phyloP scores from a whole-genome alignment of 305 asterid genomes.

The Petunia hybrid region DNA sequence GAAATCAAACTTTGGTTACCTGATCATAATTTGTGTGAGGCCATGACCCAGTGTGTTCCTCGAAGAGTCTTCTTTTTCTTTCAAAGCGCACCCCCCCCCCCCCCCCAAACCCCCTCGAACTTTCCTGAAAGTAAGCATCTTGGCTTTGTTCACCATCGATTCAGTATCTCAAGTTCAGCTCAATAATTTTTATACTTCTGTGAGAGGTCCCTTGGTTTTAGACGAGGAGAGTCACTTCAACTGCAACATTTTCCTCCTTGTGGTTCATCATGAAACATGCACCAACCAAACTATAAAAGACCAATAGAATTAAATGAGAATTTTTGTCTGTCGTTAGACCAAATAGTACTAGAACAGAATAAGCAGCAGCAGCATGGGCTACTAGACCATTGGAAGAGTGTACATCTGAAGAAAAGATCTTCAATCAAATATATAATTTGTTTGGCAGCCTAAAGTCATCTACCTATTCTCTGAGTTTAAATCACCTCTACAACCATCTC shows the following conservation, averaged over 20 bases:
- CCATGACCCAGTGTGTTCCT: not conserved
- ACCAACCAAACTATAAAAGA: not conserved
- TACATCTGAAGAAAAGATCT: not conserved
- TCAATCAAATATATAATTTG: not conserved
- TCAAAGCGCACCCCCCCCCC: not conserved
- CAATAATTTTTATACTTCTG: too few relatives aligned
- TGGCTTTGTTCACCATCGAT: too few relatives aligned
- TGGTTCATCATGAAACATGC: not conserved
- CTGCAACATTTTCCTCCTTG: not conserved
- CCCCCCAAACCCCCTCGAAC: not conserved
- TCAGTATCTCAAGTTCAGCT: too few relatives aligned
- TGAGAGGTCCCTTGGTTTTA: too few relatives aligned
- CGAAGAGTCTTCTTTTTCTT: too few relatives aligned
- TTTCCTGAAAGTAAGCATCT: too few relatives aligned
- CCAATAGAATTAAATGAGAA: not conserved
- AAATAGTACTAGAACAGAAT: not conserved
- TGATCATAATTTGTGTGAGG: not conserved
- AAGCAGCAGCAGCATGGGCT: not conserved
- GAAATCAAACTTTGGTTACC: slow-evolving; percentile 23
- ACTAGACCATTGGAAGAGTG: too few relatives aligned
- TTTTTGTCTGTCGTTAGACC: not conserved
- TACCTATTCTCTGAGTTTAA: not conserved
- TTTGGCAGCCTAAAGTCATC: not conserved
- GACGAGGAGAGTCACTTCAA: too few relatives aligned
- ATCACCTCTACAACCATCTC: too few relatives aligned